Evolutionary conservation across 768 basidiomycete species (phyloP).

Genomic region (Boletus huronensis): DNA sequence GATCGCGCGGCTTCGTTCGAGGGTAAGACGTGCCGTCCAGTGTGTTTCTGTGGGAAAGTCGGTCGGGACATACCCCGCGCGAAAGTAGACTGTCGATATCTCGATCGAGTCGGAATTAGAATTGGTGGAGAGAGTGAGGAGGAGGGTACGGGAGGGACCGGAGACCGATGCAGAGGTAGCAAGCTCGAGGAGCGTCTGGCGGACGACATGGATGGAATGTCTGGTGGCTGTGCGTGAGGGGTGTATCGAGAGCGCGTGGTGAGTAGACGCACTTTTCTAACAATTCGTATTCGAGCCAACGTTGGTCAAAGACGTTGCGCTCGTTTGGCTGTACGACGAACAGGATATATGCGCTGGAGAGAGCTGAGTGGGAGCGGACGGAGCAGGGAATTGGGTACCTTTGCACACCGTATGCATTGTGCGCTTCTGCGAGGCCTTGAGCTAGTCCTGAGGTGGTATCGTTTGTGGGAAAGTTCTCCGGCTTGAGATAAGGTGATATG

Average conservation of each 20-base stretch:
- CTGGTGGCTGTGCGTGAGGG: slow-evolving; percentile 35
- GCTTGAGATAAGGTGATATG: slow-evolving; percentile 48
- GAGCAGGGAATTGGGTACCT: slow-evolving; percentile 24
- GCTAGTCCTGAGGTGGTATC: slow-evolving; percentile 66
- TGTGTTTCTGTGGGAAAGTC: slow-evolving; percentile 68
- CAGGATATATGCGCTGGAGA: slow-evolving; percentile 54
- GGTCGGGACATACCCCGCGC: slow-evolving; percentile 80
- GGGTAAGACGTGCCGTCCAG: slow-evolving; percentile 69
- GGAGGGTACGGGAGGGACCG: slow-evolving; percentile 44
- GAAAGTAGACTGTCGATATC: slow-evolving; percentile 87
- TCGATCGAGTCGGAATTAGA: slow-evolving; percentile 39
- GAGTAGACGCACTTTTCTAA: slow-evolving; percentile 57
- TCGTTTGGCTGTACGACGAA: slow-evolving; percentile 90
- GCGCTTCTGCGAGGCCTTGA: slow-evolving; percentile 74
- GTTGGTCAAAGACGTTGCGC: slow-evolving; percentile 93
- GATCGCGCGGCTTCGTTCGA: slow-evolving; percentile 83
- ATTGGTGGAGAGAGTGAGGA: slow-evolving; percentile 26
- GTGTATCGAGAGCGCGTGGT: too few relatives aligned
- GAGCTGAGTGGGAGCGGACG: neutral
- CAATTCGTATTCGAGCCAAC: slow-evolving; percentile 83
- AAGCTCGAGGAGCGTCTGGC: slow-evolving; percentile 75
- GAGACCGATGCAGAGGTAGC: slow-evolving; percentile 49
- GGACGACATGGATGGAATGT: slow-evolving; percentile 68
- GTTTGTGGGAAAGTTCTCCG: slow-evolving; percentile 68
- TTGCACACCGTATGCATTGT: slow-evolving; percentile 62